Evolutionary conservation across 805 yeast genomes (phyloP).

Genomic region (Maudiozyma pseudohumilis): DNA sequence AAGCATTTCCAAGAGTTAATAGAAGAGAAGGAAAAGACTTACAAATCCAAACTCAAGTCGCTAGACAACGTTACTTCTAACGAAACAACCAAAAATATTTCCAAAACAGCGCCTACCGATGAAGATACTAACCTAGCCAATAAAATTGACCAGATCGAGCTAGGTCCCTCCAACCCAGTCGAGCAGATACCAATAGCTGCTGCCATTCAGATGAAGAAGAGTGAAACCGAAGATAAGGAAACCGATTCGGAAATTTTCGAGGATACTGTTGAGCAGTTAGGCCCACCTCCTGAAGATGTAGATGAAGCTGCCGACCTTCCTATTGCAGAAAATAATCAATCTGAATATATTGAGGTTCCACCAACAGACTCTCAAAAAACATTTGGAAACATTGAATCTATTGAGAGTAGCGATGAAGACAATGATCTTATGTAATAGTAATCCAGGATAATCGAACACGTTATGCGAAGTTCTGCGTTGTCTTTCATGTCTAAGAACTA

Average conservation of each 20-base stretch:
- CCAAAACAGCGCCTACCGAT: neutral
- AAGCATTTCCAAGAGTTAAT: slow-evolving; percentile 1
- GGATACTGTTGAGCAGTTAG: slow-evolving; percentile 15
- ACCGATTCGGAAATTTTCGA: slow-evolving; percentile 17
- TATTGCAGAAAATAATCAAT: neutral
- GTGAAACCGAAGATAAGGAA: neutral
- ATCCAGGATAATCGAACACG: too few species aligned
- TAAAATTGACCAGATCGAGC: neutral
- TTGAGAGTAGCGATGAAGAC: neutral
- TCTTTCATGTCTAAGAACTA: too few species aligned
- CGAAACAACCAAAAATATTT: neutral
- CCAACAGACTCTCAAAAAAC: slow-evolving; percentile 2
- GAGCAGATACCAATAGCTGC: too few species aligned
- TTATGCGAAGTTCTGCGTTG: too few species aligned
- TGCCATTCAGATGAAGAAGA: neutral
- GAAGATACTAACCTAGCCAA: neutral
- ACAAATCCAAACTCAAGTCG: slow-evolving; percentile 59
- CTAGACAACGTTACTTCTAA: neutral
- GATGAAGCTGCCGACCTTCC: neutral
- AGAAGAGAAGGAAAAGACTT: slow-evolving; percentile 25
- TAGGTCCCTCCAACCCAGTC: too few species aligned
- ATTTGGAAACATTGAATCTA: slow-evolving; percentile 2
- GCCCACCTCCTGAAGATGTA: neutral
- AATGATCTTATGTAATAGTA: too few species aligned
- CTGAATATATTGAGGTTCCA: slow-evolving; percentile 3